Conservation (phyloP, 2,329 filamentous ascomycete species). For the Alternaria sp. region DNA sequence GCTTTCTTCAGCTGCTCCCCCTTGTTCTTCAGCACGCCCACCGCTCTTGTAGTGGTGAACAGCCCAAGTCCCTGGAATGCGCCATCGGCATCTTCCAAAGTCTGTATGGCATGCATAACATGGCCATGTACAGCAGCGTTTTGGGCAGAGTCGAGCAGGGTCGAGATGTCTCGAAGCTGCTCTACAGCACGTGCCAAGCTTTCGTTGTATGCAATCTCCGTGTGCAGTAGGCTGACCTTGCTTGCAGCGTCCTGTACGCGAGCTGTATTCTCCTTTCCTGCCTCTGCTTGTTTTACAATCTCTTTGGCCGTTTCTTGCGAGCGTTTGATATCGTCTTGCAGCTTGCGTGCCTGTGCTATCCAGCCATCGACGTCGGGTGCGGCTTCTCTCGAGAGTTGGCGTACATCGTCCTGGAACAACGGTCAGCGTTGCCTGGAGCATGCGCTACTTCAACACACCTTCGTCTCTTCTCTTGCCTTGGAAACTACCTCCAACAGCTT, state of each 20-base stretch:
- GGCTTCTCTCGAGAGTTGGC: conserved; percentile 75
- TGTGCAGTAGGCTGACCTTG: conserved; percentile 63
- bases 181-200: conserved; percentile 58
- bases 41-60: conserved; percentile 66
- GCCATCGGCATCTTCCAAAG: conserved; percentile 57
- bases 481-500: conserved; percentile 59
- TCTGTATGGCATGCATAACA: conserved; percentile 56
- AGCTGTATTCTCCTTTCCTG: conserved; percentile 67
- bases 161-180: conserved; percentile 58
- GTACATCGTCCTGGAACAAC: conserved; percentile 68
- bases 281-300: conserved; percentile 79
- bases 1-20: conserved; percentile 70
- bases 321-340: conserved; percentile 83
- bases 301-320: conserved; percentile 80
- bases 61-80: conserved; percentile 66
- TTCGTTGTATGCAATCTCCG: conserved; percentile 66
- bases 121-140: conserved; percentile 53
- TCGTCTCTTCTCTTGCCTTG: conserved; percentile 60
- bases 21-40: conserved; percentile 69
- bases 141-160: conserved; percentile 56
- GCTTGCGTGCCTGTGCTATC: conserved; percentile 81
- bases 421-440: conserved; percentile 2
- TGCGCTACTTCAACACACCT: conserved; percentile 47
- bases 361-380: conserved; percentile 83
- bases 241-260: conserved; percentile 66